Conservation (phyloP, 2,329 filamentous ascomycete genomes). For the Aspergillus aculeatinus region DNA sequence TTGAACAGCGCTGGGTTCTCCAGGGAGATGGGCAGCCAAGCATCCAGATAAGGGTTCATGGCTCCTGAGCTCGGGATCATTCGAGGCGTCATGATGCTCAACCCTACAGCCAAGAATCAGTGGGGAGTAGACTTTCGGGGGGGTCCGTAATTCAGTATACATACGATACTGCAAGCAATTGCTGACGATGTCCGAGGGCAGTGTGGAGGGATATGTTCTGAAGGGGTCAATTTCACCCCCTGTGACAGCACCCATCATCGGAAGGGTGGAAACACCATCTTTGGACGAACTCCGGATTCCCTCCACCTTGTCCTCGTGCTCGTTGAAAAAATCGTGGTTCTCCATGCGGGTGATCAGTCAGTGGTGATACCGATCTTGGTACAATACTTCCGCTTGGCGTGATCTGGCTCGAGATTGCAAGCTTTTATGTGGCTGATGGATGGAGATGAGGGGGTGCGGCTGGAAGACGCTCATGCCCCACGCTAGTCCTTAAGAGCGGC, state of each 20-base stretch:
- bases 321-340: no score
- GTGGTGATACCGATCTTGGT: no score
- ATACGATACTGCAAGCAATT: background rate
- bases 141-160: background rate
- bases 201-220: background rate
- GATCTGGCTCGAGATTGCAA: no score
- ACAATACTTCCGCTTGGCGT: no score
- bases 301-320: no score
- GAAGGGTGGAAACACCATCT: no score
- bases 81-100: slow-evolving; percentile 7
- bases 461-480: no score
- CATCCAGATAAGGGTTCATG: slow-evolving; percentile 4
- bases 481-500: no score
- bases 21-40: slow-evolving; percentile 2
- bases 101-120: background rate
- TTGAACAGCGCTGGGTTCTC: background rate
- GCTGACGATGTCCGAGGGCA: background rate
- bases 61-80: slow-evolving; percentile 4
- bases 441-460: no score
- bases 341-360: no score
- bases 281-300: no score
- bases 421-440: no score
- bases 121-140: background rate
- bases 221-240: background rate
- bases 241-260: background rate